Base-by-base conservation (phyloP, 2,329 filamentous ascomycete species). In the Nothomitra cinnamomea region DNA sequence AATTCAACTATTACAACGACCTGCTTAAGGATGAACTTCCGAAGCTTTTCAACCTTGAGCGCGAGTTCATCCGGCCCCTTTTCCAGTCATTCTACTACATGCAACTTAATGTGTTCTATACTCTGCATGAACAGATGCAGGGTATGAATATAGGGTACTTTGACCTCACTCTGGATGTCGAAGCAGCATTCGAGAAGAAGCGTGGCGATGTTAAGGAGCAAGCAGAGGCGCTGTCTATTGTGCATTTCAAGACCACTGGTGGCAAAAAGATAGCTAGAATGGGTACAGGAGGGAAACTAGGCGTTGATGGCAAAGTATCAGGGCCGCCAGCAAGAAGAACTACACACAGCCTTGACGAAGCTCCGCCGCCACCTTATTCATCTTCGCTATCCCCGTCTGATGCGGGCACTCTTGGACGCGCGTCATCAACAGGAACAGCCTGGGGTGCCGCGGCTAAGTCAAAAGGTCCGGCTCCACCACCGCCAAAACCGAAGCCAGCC, bases 31-130 rank as follows among this genome's bases (percentile, higher is more conserved):
- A 94, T 17, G 92, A 98, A 70, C 73, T 98, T 58, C 92, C 92
- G 25, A 87, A 88, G 67, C 78, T 98, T 10, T 98, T 98, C 68
- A 68, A 72, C 6, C 79, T 98, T 17, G 92, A 98, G 68, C 79
- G 83, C 58, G 85, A 96, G 67, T 96, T 98, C 67, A 98, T 98
- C 67, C 83, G 87, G 60, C 92, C 92, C 2, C 79, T 98, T 6
- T 98, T 98, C 75, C 92, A 96, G 67, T 94, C 87, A 8, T 98
- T 98, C 72, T 98, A 98, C 71, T 98, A 96, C 74, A 98, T 98
- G 92, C 92, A 98, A 69, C 79, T 98, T 59, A 98, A 98, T 68
- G 87, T 98, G 59, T 98, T 96, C 68, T 98, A 98, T 70, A 98
- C 92, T 1, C 75, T 98, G 53, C 92, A 98, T 67, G 90, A 96